Percentiles rank a stretch among this genome's conserved stretches.
These are phyloP conservation scores for Rhodosporidiobolus odoratus DNA, from an alignment of 768 basidiomycete species.

Conservation along the genomic window DNA sequence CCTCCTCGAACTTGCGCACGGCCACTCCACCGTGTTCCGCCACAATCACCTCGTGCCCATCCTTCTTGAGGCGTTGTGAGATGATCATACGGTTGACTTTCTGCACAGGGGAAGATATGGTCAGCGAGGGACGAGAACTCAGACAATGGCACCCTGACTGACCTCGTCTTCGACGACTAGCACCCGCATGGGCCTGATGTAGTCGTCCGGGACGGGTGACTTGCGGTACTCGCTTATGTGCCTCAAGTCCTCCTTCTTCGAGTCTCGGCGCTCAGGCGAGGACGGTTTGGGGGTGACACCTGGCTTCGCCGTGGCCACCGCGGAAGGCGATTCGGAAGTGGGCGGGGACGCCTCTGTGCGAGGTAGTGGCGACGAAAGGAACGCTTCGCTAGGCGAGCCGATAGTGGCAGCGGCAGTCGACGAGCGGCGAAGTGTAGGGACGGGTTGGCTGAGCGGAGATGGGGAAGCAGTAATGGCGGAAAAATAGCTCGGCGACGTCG, in stretches of 20 bases:
- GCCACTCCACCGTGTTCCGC: constrained; percentile 73
- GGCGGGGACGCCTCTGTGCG: no score
- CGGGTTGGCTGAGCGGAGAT: neutral
- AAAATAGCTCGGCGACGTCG: no score
- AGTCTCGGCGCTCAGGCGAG: constrained; percentile 14
- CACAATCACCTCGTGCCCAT: constrained; percentile 62
- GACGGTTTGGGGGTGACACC: constrained; percentile 4
- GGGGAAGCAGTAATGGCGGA: neutral
- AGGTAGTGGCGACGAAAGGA: no score
- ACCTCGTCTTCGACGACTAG: constrained; percentile 62
- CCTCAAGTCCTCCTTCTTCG: neutral
- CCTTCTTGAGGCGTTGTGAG: constrained; percentile 60
- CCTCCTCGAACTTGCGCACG: constrained; percentile 54
- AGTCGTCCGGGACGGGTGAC: neutral
- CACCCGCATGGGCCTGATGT: constrained; percentile 49
- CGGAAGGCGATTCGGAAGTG: no score
- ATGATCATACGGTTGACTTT: constrained; percentile 68
- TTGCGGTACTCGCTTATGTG: constrained; percentile 30
- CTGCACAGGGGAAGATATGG: constrained; percentile 51
- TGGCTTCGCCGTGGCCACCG: no score
- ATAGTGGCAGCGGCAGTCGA: neutral
- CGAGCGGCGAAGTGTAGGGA: neutral
- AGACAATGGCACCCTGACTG: constrained; percentile 27
- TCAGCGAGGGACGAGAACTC: no score
- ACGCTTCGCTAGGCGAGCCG: neutral